A percentile compares a stretch with the other conserved stretches of the same genome.
These are phyloP conservation scores for Rhexocercosporidium sp. DNA, from an alignment of 2,329 filamentous ascomycete species.

Conservation along the genomic window DNA sequence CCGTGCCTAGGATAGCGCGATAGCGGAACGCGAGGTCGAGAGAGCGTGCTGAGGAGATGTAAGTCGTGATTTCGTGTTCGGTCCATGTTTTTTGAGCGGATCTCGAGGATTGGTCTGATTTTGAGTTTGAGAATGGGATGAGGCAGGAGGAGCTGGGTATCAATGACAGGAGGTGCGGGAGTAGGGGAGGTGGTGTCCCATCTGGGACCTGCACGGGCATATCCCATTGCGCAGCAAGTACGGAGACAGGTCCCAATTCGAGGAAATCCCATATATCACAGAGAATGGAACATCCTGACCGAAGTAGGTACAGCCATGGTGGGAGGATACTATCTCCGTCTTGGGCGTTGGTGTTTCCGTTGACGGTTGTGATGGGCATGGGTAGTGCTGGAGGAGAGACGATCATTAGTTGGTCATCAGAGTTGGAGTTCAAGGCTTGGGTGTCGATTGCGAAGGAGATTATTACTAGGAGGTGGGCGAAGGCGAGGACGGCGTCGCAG, in stretches of 20 bases:
- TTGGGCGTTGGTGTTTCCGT: slow-evolving; percentile 6
- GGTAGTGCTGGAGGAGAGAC: slow-evolving; percentile 26
- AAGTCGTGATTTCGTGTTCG: slow-evolving; percentile 3
- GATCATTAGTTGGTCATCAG: slow-evolving; percentile 19
- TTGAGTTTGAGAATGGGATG: background rate
- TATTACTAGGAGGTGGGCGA: slow-evolving; percentile 30
- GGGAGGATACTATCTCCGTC: slow-evolving; percentile 17
- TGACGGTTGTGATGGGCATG: slow-evolving; percentile 7
- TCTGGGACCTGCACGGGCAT: slow-evolving; percentile 1
- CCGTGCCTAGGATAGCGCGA: background rate
- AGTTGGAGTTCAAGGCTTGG: background rate
- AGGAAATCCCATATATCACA: slow-evolving; percentile 24
- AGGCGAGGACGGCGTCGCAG: slow-evolving; percentile 28
- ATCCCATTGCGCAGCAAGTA: slow-evolving; percentile 16
- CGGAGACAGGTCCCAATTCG: slow-evolving; percentile 20
- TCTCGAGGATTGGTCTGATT: background rate
- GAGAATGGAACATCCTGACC: slow-evolving; percentile 26
- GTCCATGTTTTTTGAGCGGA: background rate
- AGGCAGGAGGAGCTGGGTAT: slow-evolving; percentile 2
- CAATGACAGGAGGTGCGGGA: background rate
- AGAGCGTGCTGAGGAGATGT: background rate
- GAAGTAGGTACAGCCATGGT: slow-evolving; percentile 30
- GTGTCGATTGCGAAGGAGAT: slow-evolving; percentile 20
- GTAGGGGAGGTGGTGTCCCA: background rate
- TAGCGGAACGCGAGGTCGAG: slow-evolving; percentile 2